Base-by-base conservation (phyloP, 768 basidiomycete genomes). In the Candolleomyces aberdarensis region DNA sequence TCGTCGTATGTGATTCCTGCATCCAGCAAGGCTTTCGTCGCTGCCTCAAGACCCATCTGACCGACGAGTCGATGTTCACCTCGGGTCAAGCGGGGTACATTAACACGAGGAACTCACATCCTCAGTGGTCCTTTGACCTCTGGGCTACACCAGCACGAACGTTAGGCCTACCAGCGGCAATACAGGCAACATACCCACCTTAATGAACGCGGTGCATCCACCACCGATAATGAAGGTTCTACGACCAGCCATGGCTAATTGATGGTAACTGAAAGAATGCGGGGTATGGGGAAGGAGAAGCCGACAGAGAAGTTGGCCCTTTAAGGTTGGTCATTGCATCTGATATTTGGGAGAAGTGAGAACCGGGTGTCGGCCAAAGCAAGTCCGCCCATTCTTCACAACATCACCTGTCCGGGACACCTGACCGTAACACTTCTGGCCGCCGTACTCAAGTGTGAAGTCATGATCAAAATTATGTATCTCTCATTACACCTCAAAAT, bases 1-100 rank as follows among this genome's bases (percentile, higher is more conserved):
- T 74, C 76, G 67, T 94, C 92, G 66, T 95, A 94, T 7, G 84
- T 92, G 62, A 94, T 83, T n/a, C 92, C 92, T 89, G 92, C 92
- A 66, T 95, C 93, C 15, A 94, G 82, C 22, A 94, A 79, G 0
- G 93, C 92, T 66, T 95, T 94, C 1, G 91, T 92, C 0, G 89
- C 84, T 1, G 93, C 93, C 71, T 94, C 93, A 47, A 94, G 76
- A 5, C 91, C 92, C 88, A 94, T 92, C 88, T 92, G 67, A 43
- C 40, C 15, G 32, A 43, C 20, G 44, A 14, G 13, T 59, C 14
- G 56, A 36, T 7, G 36, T 36, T 32, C 46, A 59, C 26, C 56
- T 51, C 36, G 15, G 7, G 48, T 14, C 41, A 11, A 19, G 32
- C 41, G 32, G 29, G n/a, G 43, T 7, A 26, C 43, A 40, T 36